Base-by-base conservation (phyloP, 2,329 filamentous ascomycete genomes). In the Pyrenophora tritici-repentis region DNA sequence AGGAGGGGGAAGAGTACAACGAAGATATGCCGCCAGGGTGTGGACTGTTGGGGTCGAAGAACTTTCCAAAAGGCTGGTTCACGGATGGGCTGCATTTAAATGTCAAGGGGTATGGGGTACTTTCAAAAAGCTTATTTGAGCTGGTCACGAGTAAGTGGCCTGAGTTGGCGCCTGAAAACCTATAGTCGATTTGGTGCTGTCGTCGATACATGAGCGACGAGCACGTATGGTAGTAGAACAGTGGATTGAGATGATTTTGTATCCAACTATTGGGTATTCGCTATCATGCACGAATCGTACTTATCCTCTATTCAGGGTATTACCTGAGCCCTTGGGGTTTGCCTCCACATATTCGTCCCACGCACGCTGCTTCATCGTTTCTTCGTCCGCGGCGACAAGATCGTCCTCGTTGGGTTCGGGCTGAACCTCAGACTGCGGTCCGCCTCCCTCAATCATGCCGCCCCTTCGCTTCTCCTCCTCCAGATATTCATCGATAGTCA, bases 401-500 rank as follows among this genome's bases (percentile, higher is more conserved):
- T 97, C 85, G 71, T 99, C 94, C 77, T 97, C 94, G 69, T 99
- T 89, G 5, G 89, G 83, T 71, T 91, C 86, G 1, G 86, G 83
- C 57, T 81, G 80, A 20, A 84, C 77, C 13, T 83, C 84, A 61
- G 86, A 89, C 59, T 87, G 84, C 65, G 89, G 89, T 14, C 92
- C 92, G 24, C 91, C 91, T 31, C 92, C 94, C 68, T 97, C 89
- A 47, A 97, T 90, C 51, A 99, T 92, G 16, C 90, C 90, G 13
- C 94, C 94, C 56, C 89, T 81, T 60, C 84, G 83, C 67, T 83
- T 83, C 77, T 97, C 94, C 74, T 97, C 93, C 44, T 95, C 94
- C 13, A 99, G 79, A 68, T 97, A 99, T 76, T 99, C 94, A 63
- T 99, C 94, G 55, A 99, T 97, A 1, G 86, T 90, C 94, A 99